A percentile compares a stretch with the other conserved stretches of the same genome.
phyloP scores from a whole-genome alignment of 257 asterid genomes.

The Nicotiana noctiflora region DNA sequence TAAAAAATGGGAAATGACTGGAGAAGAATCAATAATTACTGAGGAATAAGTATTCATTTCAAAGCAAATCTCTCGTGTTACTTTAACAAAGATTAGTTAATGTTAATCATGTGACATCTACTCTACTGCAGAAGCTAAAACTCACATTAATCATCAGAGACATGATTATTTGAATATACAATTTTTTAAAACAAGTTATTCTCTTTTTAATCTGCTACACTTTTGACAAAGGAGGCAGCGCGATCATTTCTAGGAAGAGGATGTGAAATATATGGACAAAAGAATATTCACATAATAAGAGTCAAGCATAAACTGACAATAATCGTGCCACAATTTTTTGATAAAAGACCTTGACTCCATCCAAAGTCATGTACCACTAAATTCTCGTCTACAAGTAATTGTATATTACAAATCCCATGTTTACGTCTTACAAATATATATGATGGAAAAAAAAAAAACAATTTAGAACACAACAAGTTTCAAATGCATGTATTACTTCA shows the following conservation, averaged over 20 bases:
- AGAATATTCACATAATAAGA: neutral
- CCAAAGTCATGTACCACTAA: neutral
- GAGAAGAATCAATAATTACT: neutral
- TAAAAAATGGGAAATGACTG: too few relatives aligned
- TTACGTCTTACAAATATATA: neutral
- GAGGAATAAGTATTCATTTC: neutral
- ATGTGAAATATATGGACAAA: neutral
- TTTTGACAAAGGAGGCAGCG: neutral
- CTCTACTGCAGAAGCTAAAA: neutral
- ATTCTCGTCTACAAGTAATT: neutral
- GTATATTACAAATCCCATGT: neutral
- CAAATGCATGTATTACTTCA: neutral
- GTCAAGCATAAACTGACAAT: conserved; percentile 16
- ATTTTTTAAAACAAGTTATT: neutral
- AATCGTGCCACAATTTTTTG: neutral
- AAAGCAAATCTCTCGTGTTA: neutral
- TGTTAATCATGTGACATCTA: neutral
- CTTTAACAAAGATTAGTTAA: neutral
- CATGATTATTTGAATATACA: neutral
- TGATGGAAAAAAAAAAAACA: neutral
- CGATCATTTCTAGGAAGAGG: neutral
- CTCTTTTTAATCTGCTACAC: neutral
- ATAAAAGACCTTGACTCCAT: neutral
- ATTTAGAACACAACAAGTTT: neutral
- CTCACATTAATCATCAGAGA: neutral